Base-by-base conservation (phyloP, 2,329 filamentous ascomycete species). In the Aspergillus eucalypticola region DNA sequence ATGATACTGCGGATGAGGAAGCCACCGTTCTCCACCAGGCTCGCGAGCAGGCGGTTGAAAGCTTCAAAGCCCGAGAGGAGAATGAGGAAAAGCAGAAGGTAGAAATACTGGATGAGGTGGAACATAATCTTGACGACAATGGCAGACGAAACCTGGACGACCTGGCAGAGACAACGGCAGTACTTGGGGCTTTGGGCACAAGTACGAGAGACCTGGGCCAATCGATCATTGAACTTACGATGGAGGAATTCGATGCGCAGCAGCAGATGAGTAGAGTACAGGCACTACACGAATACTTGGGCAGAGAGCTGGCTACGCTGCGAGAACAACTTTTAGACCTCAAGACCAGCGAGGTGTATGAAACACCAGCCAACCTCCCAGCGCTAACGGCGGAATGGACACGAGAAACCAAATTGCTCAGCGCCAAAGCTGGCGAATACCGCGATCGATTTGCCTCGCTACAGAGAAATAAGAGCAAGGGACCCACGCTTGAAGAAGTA, bases 351-450 rank as follows among this genome's bases (percentile, higher is more conserved):
- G 61, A 68, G 25, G 68, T 69, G 55, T 89, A 85, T 67, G 81
- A 84, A 15, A 83, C 85, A 0, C 76, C 86, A 0, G 70, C 84
- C 0, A 80, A 86, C 62, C 77, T 93, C 3, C 84, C 86, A 10
- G 86, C 86, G 65, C 84, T 88, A 65, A 94, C 92, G n/a, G 81
- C 88, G 3, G 89, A 95, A 54, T 85, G 90, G 76, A 86, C 88
- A 64, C 86, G 90, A 57, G 86, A 83, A 58, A 85, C 89, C 52
- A 92, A 91, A 71, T 77, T 84, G n/a, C 79, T 91, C 39, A 78
- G 82, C 13, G 78, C 86, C 2, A 89, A 89, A 66, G 79, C 93
- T 1, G 85, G 85, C 15, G 91, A 95, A 69, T 85, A 90, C 60
- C 78, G 79, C 51, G 84, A 87, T 58, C 82, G 82, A 44, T 77